Base-by-base conservation (phyloP, 306 rosid species). In the Lotus japonicus region DNA sequence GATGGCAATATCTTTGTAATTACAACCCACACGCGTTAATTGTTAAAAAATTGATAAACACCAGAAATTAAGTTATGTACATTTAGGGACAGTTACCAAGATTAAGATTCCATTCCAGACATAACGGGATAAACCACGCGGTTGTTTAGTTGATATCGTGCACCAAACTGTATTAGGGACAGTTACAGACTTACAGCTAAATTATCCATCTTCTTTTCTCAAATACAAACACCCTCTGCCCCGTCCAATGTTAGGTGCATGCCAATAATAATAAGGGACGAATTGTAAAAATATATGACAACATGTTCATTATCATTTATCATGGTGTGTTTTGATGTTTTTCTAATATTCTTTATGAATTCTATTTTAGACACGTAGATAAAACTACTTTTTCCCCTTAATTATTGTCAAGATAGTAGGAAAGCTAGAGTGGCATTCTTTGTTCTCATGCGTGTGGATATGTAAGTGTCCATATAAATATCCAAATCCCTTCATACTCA, bases 11-110 rank as follows among this genome's bases (percentile, higher is more conserved):
- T 71, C 51, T 48, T 74, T 38, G 11, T 38, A 69, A 73, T 70
- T 49, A 72, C 77, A 76, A 61, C 63, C 16, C 58, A 61, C 77
- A 38, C 77, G 44, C 64, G 63, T 72, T 61, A 33, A 55, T 38
- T 38, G 5, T 7, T 38, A 28, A 11, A 17, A 26, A 70, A 28
- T n/a, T n/a, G n/a, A 15, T 16, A 19, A 54, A 23, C 55, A 28
- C 64, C 2, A 4, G 1, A 28, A n/a, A n/a, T n/a, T n/a, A 26
- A 21, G 9, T 11, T 41, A 1, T 70, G 68, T 36, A 58, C 58
- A 15, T 9, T 48, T 36, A n/a, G n/a, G n/a, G n/a, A n/a, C n/a
- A n/a, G n/a, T n/a, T n/a, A n/a, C n/a, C 1, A 49, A 21, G 26
- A 21, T 21, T 21, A 21, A 71, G 68, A 71, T 71, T 59, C 61